Conservation (phyloP, 2,329 filamentous ascomycete genomes). For the Tetracladium maxilliforme region DNA sequence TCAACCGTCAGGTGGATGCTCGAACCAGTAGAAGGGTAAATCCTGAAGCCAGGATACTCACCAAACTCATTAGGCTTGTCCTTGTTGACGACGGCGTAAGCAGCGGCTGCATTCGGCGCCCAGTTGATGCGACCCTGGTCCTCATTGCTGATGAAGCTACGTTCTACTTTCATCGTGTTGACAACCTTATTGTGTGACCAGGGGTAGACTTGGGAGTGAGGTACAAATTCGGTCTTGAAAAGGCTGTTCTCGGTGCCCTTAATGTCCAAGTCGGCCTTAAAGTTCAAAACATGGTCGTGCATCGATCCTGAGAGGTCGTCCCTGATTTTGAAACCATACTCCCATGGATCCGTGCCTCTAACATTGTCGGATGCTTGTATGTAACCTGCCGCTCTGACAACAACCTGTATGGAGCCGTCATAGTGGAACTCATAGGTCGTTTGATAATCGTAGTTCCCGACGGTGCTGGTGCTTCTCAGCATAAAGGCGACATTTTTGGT, state of each 20-base stretch:
- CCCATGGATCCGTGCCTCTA: conserved; percentile 14
- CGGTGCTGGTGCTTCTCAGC: conserved; percentile 19
- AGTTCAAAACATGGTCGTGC: conserved; percentile 21
- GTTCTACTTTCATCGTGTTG: conserved; percentile 15
- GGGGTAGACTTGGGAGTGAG: conserved; percentile 16
- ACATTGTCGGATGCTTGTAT: conserved; percentile 19
- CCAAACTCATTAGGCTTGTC: conserved; percentile 22
- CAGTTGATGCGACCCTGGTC: conserved; percentile 15
- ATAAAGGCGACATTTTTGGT: conserved; percentile 15
- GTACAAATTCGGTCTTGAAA: conserved; percentile 15
- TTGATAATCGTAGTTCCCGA: conserved; percentile 27
- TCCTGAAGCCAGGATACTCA: conserved; percentile 23
- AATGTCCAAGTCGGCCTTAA: conserved; percentile 24
- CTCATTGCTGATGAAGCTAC: conserved; percentile 13
- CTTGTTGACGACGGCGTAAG: conserved; percentile 22
- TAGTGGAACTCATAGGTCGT: conserved; percentile 22
- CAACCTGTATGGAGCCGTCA: conserved; percentile 24
- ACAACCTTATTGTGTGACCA: conserved; percentile 18
- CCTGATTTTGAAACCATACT: conserved; percentile 14
- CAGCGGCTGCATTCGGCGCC: conserved; percentile 19
- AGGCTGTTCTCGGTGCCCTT: conserved; percentile 18
- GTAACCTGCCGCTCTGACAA: conserved; percentile 28
- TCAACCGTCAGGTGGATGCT: conserved; percentile 20
- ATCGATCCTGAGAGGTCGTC: conserved; percentile 17
- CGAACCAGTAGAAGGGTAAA: conserved; percentile 16